phyloP scores from a whole-genome alignment of 2,329 filamentous ascomycete genomes.

The Fusarium xylarioides region DNA sequence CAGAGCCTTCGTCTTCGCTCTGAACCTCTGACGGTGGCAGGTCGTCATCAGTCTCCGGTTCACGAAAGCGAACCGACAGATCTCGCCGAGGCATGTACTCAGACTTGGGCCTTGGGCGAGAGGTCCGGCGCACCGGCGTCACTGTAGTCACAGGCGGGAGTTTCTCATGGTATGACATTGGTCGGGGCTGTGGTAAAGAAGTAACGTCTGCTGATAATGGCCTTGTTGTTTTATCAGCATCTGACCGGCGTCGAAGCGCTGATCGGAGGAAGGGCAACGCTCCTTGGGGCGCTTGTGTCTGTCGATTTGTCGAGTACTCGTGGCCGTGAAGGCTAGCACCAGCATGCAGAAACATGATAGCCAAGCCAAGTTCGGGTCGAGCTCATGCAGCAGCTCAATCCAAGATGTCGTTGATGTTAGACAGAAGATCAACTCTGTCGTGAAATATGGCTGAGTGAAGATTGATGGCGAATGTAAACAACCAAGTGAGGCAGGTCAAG shows the following conservation, averaged over 20 bases:
- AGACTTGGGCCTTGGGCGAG: constrained; percentile 48
- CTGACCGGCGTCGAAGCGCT: constrained; percentile 50
- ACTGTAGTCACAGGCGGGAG: constrained; percentile 15
- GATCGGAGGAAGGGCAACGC: constrained; percentile 55
- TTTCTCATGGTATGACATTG: constrained; percentile 42
- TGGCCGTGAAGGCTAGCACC: constrained; percentile 69
- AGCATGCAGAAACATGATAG: constrained; percentile 66
- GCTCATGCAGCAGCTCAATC: constrained; percentile 32
- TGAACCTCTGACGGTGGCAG: constrained; percentile 31
- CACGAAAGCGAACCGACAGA: constrained; percentile 58
- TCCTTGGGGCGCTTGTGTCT: constrained; percentile 46
- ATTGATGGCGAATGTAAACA: neutral
- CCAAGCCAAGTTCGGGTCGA: constrained; percentile 23
- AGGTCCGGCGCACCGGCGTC: constrained; percentile 32
- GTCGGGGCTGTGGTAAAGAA: constrained; percentile 27
- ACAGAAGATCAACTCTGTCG: neutral
- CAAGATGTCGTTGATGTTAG: neutral
- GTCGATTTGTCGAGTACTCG: constrained; percentile 59
- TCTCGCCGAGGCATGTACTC: constrained; percentile 52
- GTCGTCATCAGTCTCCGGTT: constrained; percentile 46
- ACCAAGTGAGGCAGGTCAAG: constrained; percentile 12
- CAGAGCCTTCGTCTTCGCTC: constrained; percentile 60
- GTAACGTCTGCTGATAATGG: constrained; percentile 21
- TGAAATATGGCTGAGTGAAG: neutral
- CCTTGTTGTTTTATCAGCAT: constrained; percentile 39